Base-by-base conservation (phyloP, 2,329 filamentous ascomycete genomes). In the Neofusicoccum kwambonambiense region DNA sequence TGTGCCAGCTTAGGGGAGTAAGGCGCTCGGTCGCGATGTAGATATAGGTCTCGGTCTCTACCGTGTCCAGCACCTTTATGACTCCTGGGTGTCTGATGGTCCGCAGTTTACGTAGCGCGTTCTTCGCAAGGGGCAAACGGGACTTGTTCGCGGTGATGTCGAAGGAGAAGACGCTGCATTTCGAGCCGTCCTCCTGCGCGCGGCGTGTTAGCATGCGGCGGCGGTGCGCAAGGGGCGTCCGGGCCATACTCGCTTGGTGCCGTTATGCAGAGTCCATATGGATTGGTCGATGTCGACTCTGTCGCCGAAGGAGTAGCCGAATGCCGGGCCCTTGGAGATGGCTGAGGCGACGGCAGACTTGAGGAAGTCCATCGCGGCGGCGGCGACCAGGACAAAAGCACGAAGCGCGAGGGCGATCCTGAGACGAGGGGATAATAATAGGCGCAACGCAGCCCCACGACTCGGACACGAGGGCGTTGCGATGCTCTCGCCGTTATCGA, bases 321-420 rank as follows among this genome's bases (percentile, higher is more conserved):
- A 96, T 5, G 93, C 89, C 62, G 93, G 93, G 1, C 94, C 93
- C 77, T 97, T 95, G 51, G 95, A 92, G 73, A 99, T 98, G 71
- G 93, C 94, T 67, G 95, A 98, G 51, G 93, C 94, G 75, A 98
- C 93, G 61, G 95, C 95, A 67, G 93, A 98, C 81, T 98, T 98
- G 75, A 99, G 86, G 75, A 98, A 98, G 78, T 99, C 93, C 95
- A 99, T 99, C 9, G 34, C 41, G 56, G 12, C 27, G 27, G n/a
- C 44, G 54, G 54, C 54, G 54, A 35, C 37, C 39, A 34, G 41
- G 13, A 15, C 41, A 34, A 35, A 31, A 47, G 50, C 41, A 17
- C 12, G 8, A 22, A 15, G 41, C 62, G 13, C 6, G 45, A 41
- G 19, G 62, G 13, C 8, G 52, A 49, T 34, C 51, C 34, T 31